Percentiles rank a stretch among this genome's conserved stretches.
Evolutionary conservation across 2,329 filamentous ascomycete genomes (phyloP).

Genomic region (Rhynchosporium graminicola): DNA sequence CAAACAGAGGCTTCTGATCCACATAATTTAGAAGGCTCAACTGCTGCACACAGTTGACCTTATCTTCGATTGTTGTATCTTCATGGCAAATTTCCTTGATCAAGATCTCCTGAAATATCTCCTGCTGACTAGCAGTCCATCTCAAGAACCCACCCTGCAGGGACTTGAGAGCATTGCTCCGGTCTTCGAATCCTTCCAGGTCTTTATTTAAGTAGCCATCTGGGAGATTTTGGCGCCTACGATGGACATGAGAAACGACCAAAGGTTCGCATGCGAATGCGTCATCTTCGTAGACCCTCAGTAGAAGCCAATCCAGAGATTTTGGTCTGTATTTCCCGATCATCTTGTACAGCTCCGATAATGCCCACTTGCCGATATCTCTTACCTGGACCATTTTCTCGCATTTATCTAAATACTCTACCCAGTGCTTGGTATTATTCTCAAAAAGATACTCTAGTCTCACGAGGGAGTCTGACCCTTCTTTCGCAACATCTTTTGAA

Average conservation of each 20-base stretch:
- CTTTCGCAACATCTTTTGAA: constrained; percentile 11
- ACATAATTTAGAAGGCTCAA: constrained; percentile 16
- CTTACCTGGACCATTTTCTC: constrained; percentile 5
- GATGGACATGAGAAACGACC: constrained; percentile 15
- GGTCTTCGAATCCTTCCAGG: constrained; percentile 1
- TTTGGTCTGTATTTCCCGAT: constrained; percentile 1
- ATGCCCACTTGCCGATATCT: neutral
- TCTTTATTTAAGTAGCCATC: constrained; percentile 11
- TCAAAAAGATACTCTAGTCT: constrained; percentile 11
- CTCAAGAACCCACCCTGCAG: constrained; percentile 19
- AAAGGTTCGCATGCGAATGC: neutral
- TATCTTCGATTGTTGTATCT: constrained; percentile 5
- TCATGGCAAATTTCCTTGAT: constrained; percentile 18
- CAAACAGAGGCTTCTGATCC: constrained; percentile 3
- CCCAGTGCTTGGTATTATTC: constrained; percentile 19
- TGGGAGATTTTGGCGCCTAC: constrained; percentile 18
- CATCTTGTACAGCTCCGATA: constrained; percentile 4
- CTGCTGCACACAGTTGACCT: constrained; percentile 12
- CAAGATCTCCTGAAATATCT: constrained; percentile 9
- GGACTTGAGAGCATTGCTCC: constrained; percentile 9
- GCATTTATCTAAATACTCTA: constrained; percentile 18
- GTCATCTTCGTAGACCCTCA: neutral
- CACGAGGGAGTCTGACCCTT: constrained; percentile 9
- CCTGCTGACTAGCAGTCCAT: constrained; percentile 23
- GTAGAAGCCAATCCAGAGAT: constrained; percentile 11